phyloP scores from a whole-genome alignment of 2,329 filamentous ascomycete genomes.

The Penicillium brevicompactum region DNA sequence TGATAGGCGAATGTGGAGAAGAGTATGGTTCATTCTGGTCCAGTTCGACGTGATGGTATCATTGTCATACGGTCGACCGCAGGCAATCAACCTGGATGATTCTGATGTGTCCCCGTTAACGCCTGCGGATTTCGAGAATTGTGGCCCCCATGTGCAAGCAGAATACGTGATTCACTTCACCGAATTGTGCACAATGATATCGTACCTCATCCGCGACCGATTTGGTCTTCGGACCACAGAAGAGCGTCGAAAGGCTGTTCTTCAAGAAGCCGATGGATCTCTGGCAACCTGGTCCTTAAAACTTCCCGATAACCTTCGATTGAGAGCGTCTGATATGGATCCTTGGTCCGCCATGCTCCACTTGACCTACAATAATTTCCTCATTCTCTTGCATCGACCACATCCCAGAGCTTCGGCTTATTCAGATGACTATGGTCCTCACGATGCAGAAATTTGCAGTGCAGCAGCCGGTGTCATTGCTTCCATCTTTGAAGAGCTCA shows the following conservation, averaged over 20 bases:
- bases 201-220: constrained; percentile 45
- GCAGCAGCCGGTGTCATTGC: constrained; percentile 48
- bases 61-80: constrained; percentile 54
- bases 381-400: constrained; percentile 49
- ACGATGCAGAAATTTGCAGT: constrained; percentile 50
- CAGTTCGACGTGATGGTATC: constrained; percentile 49
- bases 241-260: constrained; percentile 44
- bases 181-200: constrained; percentile 55
- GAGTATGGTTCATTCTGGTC: constrained; percentile 48
- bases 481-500: constrained; percentile 48
- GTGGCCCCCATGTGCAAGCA: constrained; percentile 46
- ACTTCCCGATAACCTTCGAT: constrained; percentile 43
- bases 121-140: constrained; percentile 51
- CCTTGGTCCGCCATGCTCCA: constrained; percentile 49
- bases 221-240: constrained; percentile 44
- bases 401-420: constrained; percentile 47
- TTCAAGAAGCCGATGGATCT: constrained; percentile 45
- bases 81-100: constrained; percentile 56
- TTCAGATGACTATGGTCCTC: constrained; percentile 47
- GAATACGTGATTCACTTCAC: constrained; percentile 53
- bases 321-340: constrained; percentile 45
- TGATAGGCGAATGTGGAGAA: constrained; percentile 48
- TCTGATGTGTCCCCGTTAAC: constrained; percentile 52
- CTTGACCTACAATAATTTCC: constrained; percentile 49
- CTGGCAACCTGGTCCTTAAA: constrained; percentile 47